A percentile compares a stretch with the other conserved stretches of the same genome.
phyloP scores from a whole-genome alignment of 768 basidiomycete species.

The Lactarius evosmus region DNA sequence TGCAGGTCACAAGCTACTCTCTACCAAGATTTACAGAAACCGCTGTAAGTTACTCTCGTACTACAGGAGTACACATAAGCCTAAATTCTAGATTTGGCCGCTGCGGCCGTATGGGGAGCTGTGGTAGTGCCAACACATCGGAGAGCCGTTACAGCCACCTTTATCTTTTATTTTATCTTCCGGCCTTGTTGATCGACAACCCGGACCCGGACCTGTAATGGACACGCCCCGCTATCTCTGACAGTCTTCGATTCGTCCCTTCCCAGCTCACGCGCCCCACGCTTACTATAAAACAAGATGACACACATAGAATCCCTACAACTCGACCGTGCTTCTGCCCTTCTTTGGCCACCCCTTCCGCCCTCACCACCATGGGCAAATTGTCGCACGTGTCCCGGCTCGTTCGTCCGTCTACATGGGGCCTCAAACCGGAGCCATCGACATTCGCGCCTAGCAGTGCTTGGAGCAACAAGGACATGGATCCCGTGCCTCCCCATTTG shows the following conservation, averaged over 20 bases:
- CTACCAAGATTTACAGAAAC: no score
- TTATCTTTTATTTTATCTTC: background rate
- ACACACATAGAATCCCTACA: background rate
- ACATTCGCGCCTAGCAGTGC: conserved; percentile 55
- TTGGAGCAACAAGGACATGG: conserved; percentile 77
- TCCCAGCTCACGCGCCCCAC: background rate
- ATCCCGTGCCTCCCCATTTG: conserved; percentile 58
- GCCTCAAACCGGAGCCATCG: conserved; percentile 48
- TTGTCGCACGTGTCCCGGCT: background rate
- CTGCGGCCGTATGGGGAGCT: no score
- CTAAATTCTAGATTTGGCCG: no score
- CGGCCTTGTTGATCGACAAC: background rate
- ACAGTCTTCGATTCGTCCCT: background rate
- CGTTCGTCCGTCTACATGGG: conserved; percentile 41
- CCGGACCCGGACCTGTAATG: background rate
- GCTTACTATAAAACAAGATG: background rate
- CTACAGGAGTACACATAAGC: no score
- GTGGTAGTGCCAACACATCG: no score
- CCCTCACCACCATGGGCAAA: conserved; percentile 1
- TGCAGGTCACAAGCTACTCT: no score
- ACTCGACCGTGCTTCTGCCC: background rate
- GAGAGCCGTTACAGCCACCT: no score
- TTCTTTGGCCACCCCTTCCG: background rate
- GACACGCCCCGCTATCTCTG: background rate
- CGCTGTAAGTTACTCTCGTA: no score